Conservation (phyloP, 257 asterid genomes). For the Gentiana dahurica region DNA sequence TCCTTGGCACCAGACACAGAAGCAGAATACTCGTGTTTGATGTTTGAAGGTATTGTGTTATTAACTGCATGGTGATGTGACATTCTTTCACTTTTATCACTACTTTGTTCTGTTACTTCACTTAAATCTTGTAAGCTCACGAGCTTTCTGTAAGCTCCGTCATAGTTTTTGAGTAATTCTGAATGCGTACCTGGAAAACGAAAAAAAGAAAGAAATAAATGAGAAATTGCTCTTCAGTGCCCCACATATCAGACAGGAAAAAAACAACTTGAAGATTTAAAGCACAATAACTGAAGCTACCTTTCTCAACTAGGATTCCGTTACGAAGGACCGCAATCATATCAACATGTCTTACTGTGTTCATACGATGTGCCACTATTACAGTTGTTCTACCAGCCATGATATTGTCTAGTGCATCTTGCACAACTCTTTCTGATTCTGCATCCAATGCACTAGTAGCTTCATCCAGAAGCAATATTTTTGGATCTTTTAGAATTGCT, state of each 20-base stretch:
- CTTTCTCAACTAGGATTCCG: conserved; percentile 56
- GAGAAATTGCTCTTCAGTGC: background rate
- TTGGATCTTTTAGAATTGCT: conserved; percentile 52
- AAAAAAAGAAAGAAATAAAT: too few species aligned
- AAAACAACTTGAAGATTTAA: background rate
- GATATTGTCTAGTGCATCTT: conserved; percentile 39
- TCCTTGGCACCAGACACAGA: background rate
- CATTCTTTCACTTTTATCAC: too few species aligned
- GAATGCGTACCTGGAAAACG: conserved; percentile 32
- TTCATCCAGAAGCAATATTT: conserved; percentile 46
- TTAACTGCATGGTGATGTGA: too few species aligned
- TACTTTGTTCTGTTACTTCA: conserved; percentile 1
- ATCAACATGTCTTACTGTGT: conserved; percentile 54
- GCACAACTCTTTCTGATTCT: conserved; percentile 62
- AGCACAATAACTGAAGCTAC: conserved; percentile 12
- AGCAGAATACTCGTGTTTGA: background rate
- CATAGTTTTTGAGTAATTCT: conserved; percentile 26
- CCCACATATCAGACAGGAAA: background rate
- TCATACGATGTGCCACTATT: conserved; percentile 62
- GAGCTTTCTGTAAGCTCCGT: conserved; percentile 44
- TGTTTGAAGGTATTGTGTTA: background rate
- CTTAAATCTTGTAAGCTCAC: conserved; percentile 23
- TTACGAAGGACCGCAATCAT: conserved; percentile 57
- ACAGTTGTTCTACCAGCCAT: conserved; percentile 61
- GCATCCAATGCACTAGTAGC: conserved; percentile 67